Evolutionary conservation across 2,329 filamentous ascomycete species (phyloP).

Genomic region (Cladosporium phlei): DNA sequence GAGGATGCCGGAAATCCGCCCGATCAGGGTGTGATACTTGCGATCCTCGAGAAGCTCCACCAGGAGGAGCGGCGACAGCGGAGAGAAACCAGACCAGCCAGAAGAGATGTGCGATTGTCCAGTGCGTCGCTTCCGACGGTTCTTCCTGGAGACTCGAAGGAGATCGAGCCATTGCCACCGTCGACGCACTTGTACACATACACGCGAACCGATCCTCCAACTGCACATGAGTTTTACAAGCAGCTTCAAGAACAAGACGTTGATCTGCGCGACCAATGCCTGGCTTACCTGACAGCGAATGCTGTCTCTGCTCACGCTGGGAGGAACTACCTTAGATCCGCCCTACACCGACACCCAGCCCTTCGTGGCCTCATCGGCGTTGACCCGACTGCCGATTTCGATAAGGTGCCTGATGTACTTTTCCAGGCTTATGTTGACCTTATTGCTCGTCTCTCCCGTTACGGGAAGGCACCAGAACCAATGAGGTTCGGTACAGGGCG

Average conservation of each 20-base stretch:
- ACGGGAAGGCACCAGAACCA: constrained; percentile 26
- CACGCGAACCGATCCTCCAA: constrained; percentile 58
- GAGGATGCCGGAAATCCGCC: constrained; percentile 39
- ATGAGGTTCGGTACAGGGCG: background rate
- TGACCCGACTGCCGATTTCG: background rate
- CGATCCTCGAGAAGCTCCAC: constrained; percentile 55
- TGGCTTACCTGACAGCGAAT: constrained; percentile 54
- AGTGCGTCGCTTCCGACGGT: constrained; percentile 22
- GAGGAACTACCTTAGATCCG: constrained; percentile 42
- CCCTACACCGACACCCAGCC: constrained; percentile 13
- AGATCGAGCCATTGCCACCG: constrained; percentile 52
- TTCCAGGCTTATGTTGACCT: constrained; percentile 51
- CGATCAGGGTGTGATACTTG: constrained; percentile 46
- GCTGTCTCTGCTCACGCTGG: constrained; percentile 47
- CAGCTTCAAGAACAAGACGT: constrained; percentile 52
- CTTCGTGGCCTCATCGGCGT: constrained; percentile 10
- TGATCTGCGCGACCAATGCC: constrained; percentile 45
- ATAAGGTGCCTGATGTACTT: constrained; percentile 30
- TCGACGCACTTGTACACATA: constrained; percentile 62
- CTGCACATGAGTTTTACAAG: constrained; percentile 53
- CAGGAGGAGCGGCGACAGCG: constrained; percentile 25
- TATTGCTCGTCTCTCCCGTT: constrained; percentile 44
- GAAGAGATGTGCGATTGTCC: background rate
- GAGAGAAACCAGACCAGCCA: background rate
- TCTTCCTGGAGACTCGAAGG: constrained; percentile 55